Conservation (phyloP, 2,329 filamentous ascomycete genomes). For the Scedosporium minutisporum region DNA sequence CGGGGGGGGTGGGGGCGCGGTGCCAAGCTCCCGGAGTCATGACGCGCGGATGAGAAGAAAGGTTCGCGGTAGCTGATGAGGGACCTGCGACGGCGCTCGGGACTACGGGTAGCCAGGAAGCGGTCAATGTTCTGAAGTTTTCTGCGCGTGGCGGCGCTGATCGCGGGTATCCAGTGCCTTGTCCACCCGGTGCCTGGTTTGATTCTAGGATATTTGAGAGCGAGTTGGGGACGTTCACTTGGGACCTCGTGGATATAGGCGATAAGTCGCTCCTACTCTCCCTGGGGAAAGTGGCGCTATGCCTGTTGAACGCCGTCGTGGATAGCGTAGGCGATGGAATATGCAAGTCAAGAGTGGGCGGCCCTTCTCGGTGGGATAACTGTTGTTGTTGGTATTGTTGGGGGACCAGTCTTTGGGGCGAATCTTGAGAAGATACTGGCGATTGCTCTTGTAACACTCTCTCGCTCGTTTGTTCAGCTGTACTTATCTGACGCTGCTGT, state of each 20-base stretch:
- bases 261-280: neutral
- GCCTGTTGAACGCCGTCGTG: neutral
- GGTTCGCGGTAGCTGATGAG: neutral
- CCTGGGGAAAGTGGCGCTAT: neutral
- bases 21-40: neutral
- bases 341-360: conserved; percentile 1
- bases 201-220: neutral
- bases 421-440: neutral
- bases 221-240: neutral
- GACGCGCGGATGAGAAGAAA: neutral
- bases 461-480: neutral
- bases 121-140: neutral
- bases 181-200: neutral
- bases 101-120: neutral
- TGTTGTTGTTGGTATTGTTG: neutral
- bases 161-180: neutral
- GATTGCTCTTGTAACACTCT: neutral
- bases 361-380: neutral
- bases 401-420: neutral
- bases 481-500: neutral
- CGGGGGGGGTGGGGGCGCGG: conserved; percentile 21
- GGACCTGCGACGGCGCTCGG: neutral
- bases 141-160: neutral
- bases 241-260: neutral
- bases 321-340: conserved; percentile 5